Evolutionary conservation across 2,329 filamentous ascomycete genomes (phyloP).

Genomic region (Ophiognomonia clavigignenti-juglandacearum): DNA sequence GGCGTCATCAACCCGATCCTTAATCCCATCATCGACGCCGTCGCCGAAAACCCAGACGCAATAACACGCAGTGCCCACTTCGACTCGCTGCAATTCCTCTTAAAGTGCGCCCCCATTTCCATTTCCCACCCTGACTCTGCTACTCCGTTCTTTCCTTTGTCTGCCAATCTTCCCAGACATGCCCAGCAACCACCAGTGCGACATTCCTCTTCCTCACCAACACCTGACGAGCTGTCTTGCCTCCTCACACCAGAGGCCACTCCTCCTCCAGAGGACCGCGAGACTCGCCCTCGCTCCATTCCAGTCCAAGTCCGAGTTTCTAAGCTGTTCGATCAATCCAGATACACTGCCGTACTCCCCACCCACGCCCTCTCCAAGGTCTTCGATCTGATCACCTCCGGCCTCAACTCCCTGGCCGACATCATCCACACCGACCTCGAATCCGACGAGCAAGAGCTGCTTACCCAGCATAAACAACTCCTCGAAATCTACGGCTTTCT

Average conservation of each 20-base stretch:
- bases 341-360: slow-evolving; percentile 75
- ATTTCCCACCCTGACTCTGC: slow-evolving; percentile 35
- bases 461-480: slow-evolving; percentile 83
- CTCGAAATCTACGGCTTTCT: slow-evolving; percentile 93
- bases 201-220: too few species aligned
- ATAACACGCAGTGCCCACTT: slow-evolving; percentile 74
- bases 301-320: slow-evolving; percentile 49
- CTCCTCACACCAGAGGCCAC: slow-evolving; percentile 14
- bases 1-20: slow-evolving; percentile 78
- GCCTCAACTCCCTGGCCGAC: slow-evolving; percentile 79
- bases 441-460: slow-evolving; percentile 81
- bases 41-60: slow-evolving; percentile 87
- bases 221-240: too few species aligned
- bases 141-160: not conserved
- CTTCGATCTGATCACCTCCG: slow-evolving; percentile 84
- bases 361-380: slow-evolving; percentile 84
- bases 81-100: slow-evolving; percentile 89
- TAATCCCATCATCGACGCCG: slow-evolving; percentile 86
- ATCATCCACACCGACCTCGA: slow-evolving; percentile 81
- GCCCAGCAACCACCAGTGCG: too few species aligned
- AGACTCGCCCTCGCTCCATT: slow-evolving; percentile 17
- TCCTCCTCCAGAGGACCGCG: not conserved
- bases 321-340: slow-evolving; percentile 63
- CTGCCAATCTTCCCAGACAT: too few species aligned
- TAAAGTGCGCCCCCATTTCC: slow-evolving; percentile 81